A percentile compares a stretch with the other conserved stretches of the same genome.
Conservation (phyloP, 2,329 filamentous ascomycete genomes). For the Orbilia oligospora region DNA sequence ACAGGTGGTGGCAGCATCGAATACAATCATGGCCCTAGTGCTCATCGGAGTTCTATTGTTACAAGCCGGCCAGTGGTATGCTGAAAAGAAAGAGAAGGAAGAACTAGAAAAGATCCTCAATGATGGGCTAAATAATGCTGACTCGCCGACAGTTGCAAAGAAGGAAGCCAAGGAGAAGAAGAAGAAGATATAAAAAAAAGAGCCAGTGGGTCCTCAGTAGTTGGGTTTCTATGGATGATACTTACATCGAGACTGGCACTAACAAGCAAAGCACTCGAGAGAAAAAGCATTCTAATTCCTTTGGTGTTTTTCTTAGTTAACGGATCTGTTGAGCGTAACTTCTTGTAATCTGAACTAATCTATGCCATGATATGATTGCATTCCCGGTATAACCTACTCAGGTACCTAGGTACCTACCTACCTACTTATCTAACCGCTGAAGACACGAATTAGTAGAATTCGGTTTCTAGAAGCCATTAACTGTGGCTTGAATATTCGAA, state of each 20-base stretch:
- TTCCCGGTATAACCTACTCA: too few relatives aligned
- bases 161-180: constrained; percentile 68
- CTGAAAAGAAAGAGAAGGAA: constrained; percentile 89
- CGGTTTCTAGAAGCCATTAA: background rate
- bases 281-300: background rate
- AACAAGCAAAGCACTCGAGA: constrained; percentile 16
- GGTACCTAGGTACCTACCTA: too few relatives aligned
- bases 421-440: background rate
- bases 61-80: constrained; percentile 98
- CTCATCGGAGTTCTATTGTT: constrained; percentile 91
- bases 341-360: constrained; percentile 19
- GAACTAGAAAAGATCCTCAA: constrained; percentile 78
- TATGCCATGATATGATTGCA: background rate
- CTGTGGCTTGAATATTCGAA: constrained; percentile 27
- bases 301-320: background rate
- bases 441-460: background rate
- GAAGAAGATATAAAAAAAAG: constrained; percentile 64
- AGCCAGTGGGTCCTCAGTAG: background rate
- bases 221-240: background rate
- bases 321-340: constrained; percentile 6
- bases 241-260: constrained; percentile 3
- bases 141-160: constrained; percentile 66
- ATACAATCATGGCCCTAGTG: constrained; percentile 94
- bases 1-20: constrained; percentile 91
- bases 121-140: constrained; percentile 65